Evolutionary conservation across 129 eudicot species (phyloP).

Genomic region (Escallonia herrerae): DNA sequence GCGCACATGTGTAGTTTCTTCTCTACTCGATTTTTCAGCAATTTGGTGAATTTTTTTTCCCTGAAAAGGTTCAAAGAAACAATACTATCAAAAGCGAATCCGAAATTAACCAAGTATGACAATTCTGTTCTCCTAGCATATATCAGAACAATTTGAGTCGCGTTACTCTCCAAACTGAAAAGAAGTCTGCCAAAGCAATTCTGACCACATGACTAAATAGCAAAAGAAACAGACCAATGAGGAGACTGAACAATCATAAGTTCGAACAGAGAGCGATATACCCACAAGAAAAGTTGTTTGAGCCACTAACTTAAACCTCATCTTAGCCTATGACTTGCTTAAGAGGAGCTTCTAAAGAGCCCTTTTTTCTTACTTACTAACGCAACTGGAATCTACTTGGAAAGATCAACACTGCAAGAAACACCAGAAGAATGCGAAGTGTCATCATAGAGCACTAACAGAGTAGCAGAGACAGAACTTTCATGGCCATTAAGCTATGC

Average conservation of each 20-base stretch:
- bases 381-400: neutral
- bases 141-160: neutral
- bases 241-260: neutral
- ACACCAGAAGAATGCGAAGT: slow-evolving; percentile 14
- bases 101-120: too few relatives aligned
- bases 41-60: too few relatives aligned
- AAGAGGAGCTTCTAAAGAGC: slow-evolving; percentile 2
- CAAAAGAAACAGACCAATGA: neutral
- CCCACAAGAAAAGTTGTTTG: slow-evolving; percentile 1
- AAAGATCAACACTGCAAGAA: slow-evolving; percentile 15
- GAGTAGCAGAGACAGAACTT: slow-evolving; percentile 15
- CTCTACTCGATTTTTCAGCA: too few relatives aligned
- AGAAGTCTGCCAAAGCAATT: neutral
- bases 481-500: neutral
- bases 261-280: neutral
- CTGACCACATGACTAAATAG: neutral
- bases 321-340: neutral
- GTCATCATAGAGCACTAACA: slow-evolving; percentile 18
- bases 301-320: neutral
- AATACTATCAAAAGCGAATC: too few relatives aligned
- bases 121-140: too few relatives aligned
- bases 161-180: neutral
- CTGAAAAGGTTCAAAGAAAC: too few relatives aligned
- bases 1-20: too few relatives aligned
- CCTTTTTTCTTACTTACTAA: slow-evolving; percentile 11